A percentile compares a stretch with the other conserved stretches of the same genome.
These are phyloP conservation scores for Metschnikowia henanensis DNA, from an alignment of 805 yeast species.

Conservation along the genomic window DNA sequence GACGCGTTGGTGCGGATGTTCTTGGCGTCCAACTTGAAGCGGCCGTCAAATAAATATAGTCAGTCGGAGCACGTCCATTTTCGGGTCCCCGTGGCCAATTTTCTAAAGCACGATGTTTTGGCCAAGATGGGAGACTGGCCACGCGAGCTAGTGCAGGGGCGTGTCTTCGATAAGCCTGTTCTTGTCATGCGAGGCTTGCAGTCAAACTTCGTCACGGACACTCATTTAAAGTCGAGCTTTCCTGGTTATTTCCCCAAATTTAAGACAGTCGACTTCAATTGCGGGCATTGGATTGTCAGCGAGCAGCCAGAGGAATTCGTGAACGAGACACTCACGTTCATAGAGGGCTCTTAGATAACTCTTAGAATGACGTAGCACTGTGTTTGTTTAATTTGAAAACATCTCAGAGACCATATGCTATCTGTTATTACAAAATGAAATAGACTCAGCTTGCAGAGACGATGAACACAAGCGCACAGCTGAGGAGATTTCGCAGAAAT, in stretches of 20 bases:
- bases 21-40: constrained; percentile 37
- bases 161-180: constrained; percentile 32
- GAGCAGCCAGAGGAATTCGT: constrained; percentile 38
- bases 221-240: constrained; percentile 24
- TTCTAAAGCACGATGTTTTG: constrained; percentile 14
- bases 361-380: background rate
- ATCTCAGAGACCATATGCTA: too few relatives aligned
- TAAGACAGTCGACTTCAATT: constrained; percentile 21
- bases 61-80: constrained; percentile 19
- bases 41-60: constrained; percentile 10
- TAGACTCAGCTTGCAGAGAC: too few relatives aligned
- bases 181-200: constrained; percentile 45
- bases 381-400: too few relatives aligned
- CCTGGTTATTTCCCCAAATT: constrained; percentile 26
- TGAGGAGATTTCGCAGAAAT: too few relatives aligned
- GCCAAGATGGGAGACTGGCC: constrained; percentile 19
- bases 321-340: constrained; percentile 11
- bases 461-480: too few relatives aligned
- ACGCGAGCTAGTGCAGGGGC: constrained; percentile 7
- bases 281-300: constrained; percentile 42
- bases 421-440: too few relatives aligned
- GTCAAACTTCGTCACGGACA: constrained; percentile 41
- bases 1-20: constrained; percentile 33
- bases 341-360: background rate
- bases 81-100: constrained; percentile 18